Evolutionary conservation across 2,329 filamentous ascomycete genomes (phyloP), one percentile per base, ranked within the genome.

Genomic region (Hymenoscyphus infarciens): DNA sequence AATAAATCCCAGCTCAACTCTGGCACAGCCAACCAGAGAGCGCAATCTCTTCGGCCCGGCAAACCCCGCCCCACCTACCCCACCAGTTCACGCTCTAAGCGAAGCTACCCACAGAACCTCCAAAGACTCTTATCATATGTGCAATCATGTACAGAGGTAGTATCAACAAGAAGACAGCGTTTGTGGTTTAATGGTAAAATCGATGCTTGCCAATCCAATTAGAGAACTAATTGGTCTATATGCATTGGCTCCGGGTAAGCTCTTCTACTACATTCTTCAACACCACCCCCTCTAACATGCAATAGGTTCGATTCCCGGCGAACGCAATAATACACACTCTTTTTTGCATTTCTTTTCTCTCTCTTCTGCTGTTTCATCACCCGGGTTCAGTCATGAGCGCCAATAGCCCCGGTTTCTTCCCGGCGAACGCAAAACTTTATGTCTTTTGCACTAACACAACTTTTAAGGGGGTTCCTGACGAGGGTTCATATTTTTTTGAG

Each of bases 181-280:
- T 49, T 49, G 42, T 49, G 42, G 42, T 49, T 49, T 49, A 49
- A n/a, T 49, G 42, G 42, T 49, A 49, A 49, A 49, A 49, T 49
- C n/a, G n/a, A 49, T 49, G 42, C 42, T 49, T 49, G n/a, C 42
- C 42, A 49, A 49, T 49, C n/a, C n/a, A 5, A 10, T 7, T 7
- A 11, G 42, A 16, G 5, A 19, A 22, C 42, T 22, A 7, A 7
- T 10, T 16, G 16, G n/a, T 49, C 8, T 10, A 10, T 19, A 6
- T 49, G 42, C 42, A 49, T 49, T 49, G n/a, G 42, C 42, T n/a
- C 42, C 42, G 42, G 42, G 25, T 27, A 27, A 3, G 25, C 4
- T 27, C 25, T 27, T 27, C 25, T 27, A 27, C 25, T 27, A 2
- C 25, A 27, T 4, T 27, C 25, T 27, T 27, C 25, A 27, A 27